phyloP scores from a whole-genome alignment of 768 basidiomycete genomes.

The Psilocybe sp. region DNA sequence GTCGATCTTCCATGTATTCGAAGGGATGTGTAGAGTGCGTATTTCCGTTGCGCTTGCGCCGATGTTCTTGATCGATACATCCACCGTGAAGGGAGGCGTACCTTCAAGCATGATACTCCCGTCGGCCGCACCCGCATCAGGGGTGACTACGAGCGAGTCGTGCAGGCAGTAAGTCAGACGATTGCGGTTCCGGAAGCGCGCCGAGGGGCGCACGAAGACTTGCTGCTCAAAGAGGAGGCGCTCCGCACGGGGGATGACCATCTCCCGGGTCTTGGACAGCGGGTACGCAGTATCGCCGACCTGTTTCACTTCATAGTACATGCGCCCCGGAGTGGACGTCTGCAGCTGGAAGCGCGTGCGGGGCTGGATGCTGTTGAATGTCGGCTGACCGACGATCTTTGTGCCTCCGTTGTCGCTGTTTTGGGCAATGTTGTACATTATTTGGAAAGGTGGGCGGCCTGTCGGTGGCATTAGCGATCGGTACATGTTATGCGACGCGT shows the following conservation, averaged over 20 bases:
- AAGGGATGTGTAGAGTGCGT: slow-evolving; percentile 48
- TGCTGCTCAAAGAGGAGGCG: slow-evolving; percentile 83
- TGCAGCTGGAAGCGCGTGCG: slow-evolving; percentile 79
- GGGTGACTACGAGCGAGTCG: slow-evolving; percentile 58
- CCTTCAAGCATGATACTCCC: slow-evolving; percentile 74
- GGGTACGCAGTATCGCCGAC: slow-evolving; percentile 87
- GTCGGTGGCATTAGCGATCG: not conserved
- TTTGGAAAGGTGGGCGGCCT: slow-evolving; percentile 93
- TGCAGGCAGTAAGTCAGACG: slow-evolving; percentile 74
- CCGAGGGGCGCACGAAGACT: slow-evolving; percentile 77
- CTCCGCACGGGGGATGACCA: slow-evolving; percentile 63
- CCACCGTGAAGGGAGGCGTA: slow-evolving; percentile 82
- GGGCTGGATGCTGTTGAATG: slow-evolving; percentile 82
- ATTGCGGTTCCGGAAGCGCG: slow-evolving; percentile 66
- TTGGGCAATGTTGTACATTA: slow-evolving; percentile 83
- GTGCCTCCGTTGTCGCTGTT: slow-evolving; percentile 67
- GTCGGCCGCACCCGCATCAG: slow-evolving; percentile 44
- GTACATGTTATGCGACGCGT: not conserved
- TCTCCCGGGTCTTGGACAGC: slow-evolving; percentile 60
- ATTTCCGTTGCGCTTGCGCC: slow-evolving; percentile 64
- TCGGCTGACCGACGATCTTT: slow-evolving; percentile 69
- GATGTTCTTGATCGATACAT: slow-evolving; percentile 73
- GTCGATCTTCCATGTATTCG: slow-evolving; percentile 66
- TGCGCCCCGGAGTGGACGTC: slow-evolving; percentile 71
- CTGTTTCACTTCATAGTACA: slow-evolving; percentile 89